Base-by-base conservation (phyloP, 371 early-diverging fungal species). In the Umbelopsis sp. region DNA sequence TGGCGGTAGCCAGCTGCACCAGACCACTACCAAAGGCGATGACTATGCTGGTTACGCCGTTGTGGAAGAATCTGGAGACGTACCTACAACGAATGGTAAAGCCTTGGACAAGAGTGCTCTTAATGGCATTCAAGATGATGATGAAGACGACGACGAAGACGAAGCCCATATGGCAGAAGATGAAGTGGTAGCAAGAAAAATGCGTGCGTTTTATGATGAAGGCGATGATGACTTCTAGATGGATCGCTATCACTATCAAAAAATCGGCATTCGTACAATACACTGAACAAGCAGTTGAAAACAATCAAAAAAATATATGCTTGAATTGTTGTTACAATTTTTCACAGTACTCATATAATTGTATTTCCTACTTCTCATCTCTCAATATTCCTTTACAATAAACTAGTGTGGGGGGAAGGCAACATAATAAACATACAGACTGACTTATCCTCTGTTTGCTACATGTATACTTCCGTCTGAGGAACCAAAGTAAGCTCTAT, bases 401-500 rank as follows among this genome's bases (percentile, higher is more conserved):
- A 41, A 41, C 29, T 29, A 29, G 29, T 29, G 29, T 29, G 29
- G 29, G 29, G 41, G 10, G 41, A 38, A 41, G 7, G 7, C 41
- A 41, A 41, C 41, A 12, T 41, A 41, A 41, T 65, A 51, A 53
- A 16, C 22, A 24, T 25, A 24, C 41, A 52, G 4, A 32, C 8
- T 18, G 12, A 41, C 22, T 44, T 57, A 57, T 62, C 50, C 37
- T 62, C 35, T 67, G 65, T 38, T 62, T 62, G 68, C 66, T 4
- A 66, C 69, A 38, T 71, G 65, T 50, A 86, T 82, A 2, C 80
- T 74, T 35, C 95, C 94, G 72, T 95, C 92, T 20, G 81, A 81
- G 45, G 82, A 77, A 12, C 96, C 97, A 79, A 96, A 92, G 77
- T 94, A 96, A 0, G 93, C 96, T 63, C 81, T 75, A 22, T 87